Evolutionary conservation across 164 flowering plant species (phyloP).

Genomic region (Taxillus chinensis): DNA sequence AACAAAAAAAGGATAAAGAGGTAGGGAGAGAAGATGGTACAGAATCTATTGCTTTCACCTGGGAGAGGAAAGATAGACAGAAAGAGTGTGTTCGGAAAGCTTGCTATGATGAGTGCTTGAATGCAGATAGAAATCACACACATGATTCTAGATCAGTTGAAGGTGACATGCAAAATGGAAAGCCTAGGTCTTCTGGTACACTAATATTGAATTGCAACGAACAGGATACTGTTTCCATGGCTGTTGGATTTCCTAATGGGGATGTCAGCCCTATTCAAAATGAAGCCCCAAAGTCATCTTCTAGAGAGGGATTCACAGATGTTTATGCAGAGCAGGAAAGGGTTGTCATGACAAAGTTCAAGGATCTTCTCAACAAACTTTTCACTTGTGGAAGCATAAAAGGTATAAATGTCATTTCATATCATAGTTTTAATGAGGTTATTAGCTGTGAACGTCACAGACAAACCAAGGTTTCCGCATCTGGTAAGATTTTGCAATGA

Average conservation of each 20-base stretch:
- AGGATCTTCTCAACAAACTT: slow-evolving; percentile 31
- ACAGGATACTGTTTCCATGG: slow-evolving; percentile 21
- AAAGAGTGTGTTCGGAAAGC: background rate
- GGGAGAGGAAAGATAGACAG: background rate
- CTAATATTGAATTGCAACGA: slow-evolving; percentile 41
- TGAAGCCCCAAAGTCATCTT: slow-evolving; percentile 6
- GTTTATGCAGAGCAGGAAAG: slow-evolving; percentile 44
- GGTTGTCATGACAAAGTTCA: slow-evolving; percentile 27
- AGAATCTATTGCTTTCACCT: background rate
- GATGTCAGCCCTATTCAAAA: slow-evolving; percentile 4
- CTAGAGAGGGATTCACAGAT: slow-evolving; percentile 11
- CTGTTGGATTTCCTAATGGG: slow-evolving; percentile 14
- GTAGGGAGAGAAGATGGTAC: background rate
- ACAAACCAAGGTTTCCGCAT: too few relatives aligned
- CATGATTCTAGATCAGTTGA: slow-evolving; percentile 13
- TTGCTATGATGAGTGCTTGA: too few relatives aligned
- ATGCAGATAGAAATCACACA: slow-evolving; percentile 2
- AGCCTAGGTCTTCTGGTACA: slow-evolving; percentile 38
- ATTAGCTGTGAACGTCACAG: too few relatives aligned
- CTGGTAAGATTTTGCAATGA: too few relatives aligned
- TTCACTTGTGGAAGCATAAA: slow-evolving; percentile 27
- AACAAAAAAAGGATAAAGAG: background rate
- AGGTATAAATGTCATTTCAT: slow-evolving; percentile 15
- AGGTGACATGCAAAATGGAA: slow-evolving; percentile 12
- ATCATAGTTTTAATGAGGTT: background rate